Evolutionary conservation across 2,329 filamentous ascomycete genomes (phyloP).

Genomic region (Dactylonectria macrodidyma): DNA sequence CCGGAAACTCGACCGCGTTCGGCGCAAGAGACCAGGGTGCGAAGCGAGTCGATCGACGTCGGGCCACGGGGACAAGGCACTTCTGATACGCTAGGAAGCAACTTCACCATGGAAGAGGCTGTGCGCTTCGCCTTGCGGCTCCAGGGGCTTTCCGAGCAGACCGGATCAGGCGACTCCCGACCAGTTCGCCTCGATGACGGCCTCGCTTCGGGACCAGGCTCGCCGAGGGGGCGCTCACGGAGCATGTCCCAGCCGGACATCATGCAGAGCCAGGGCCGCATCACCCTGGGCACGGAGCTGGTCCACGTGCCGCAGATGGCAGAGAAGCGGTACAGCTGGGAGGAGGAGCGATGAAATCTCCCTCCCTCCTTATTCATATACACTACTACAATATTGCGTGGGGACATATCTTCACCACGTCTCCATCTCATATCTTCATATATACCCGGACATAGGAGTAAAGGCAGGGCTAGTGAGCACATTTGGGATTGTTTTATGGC

Average conservation of each 20-base stretch:
- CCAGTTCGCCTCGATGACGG: slow-evolving; percentile 18
- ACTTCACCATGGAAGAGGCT: slow-evolving; percentile 70
- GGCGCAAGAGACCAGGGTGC: slow-evolving; percentile 7
- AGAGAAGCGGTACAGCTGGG: slow-evolving; percentile 67
- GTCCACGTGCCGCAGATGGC: slow-evolving; percentile 68
- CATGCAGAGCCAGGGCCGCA: slow-evolving; percentile 56
- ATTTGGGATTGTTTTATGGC: slow-evolving; percentile 13
- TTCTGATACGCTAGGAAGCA: slow-evolving; percentile 67
- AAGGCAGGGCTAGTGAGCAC: slow-evolving; percentile 7
- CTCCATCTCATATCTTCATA: slow-evolving; percentile 17
- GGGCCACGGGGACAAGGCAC: slow-evolving; percentile 27
- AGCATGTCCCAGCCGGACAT: slow-evolving; percentile 24
- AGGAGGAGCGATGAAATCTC: slow-evolving; percentile 51
- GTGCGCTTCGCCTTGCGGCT: slow-evolving; percentile 45
- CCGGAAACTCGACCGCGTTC: slow-evolving; percentile 44
- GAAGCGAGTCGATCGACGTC: slow-evolving; percentile 19
- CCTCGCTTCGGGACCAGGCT: slow-evolving; percentile 16
- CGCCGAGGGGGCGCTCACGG: not conserved
- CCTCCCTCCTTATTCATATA: not conserved
- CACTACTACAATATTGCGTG: slow-evolving; percentile 9
- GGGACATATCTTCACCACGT: not conserved
- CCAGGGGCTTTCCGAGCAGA: slow-evolving; percentile 6
- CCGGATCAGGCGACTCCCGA: not conserved
- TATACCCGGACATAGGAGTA: slow-evolving; percentile 22
- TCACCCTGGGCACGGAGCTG: slow-evolving; percentile 61